A percentile compares a stretch with the other conserved stretches of the same genome.
These are phyloP conservation scores for Nematodospora valgi DNA, from an alignment of 805 yeast genomes.

Conservation along the genomic window DNA sequence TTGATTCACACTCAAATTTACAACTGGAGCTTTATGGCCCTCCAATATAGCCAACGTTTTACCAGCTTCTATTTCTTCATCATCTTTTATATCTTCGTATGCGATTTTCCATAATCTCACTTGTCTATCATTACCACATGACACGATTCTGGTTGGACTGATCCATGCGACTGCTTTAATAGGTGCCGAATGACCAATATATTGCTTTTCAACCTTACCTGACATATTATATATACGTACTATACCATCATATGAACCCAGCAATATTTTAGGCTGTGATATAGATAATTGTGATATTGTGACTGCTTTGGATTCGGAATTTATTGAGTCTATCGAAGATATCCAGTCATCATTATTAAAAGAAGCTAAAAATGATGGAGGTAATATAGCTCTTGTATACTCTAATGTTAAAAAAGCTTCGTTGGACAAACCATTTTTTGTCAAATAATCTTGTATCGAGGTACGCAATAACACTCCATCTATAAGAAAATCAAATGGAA, in stretches of 20 bases:
- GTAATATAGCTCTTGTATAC: slow-evolving; percentile 87
- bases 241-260: slow-evolving; percentile 93
- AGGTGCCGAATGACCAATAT: slow-evolving; percentile 86
- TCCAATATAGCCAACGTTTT: slow-evolving; percentile 80
- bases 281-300: slow-evolving; percentile 21
- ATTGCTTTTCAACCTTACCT: slow-evolving; percentile 77
- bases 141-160: slow-evolving; percentile 67
- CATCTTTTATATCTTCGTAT: slow-evolving; percentile 43
- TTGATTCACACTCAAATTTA: slow-evolving; percentile 59
- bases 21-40: slow-evolving; percentile 90
- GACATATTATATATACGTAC: slow-evolving; percentile 84
- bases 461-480: slow-evolving; percentile 80
- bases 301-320: slow-evolving; percentile 28
- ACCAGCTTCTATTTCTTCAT: slow-evolving; percentile 51
- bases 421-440: slow-evolving; percentile 70
- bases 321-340: slow-evolving; percentile 61
- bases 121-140: slow-evolving; percentile 87
- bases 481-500: slow-evolving; percentile 90
- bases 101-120: slow-evolving; percentile 82
- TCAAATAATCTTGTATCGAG: slow-evolving; percentile 75
- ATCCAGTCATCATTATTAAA: slow-evolving; percentile 96
- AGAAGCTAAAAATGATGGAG: slow-evolving; percentile 88
- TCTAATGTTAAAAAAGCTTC: slow-evolving; percentile 81
- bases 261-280: slow-evolving; percentile 55
- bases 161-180: slow-evolving; percentile 81